A percentile compares a stretch with the other conserved stretches of the same genome.
Conservation (phyloP, 257 asterid species). For the Gentiana macrophylla region DNA sequence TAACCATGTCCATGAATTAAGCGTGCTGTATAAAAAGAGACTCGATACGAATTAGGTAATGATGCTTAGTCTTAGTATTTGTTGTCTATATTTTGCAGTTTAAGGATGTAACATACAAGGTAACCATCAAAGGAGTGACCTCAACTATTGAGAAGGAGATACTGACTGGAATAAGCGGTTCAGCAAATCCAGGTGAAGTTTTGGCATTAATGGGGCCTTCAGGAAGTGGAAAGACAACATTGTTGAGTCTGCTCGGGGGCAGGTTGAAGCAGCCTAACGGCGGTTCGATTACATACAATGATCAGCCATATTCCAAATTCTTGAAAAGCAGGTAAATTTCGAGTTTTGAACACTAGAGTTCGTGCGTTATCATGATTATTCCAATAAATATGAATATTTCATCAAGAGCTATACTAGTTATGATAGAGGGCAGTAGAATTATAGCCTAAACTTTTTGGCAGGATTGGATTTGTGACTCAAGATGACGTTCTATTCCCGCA, state of each 20-base stretch:
- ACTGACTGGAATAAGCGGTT: slow-evolving; percentile 68
- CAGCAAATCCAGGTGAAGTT: slow-evolving; percentile 87
- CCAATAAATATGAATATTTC: background rate
- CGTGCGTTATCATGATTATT: background rate
- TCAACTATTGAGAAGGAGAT: slow-evolving; percentile 68
- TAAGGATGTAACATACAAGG: slow-evolving; percentile 76
- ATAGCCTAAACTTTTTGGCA: slow-evolving; percentile 25
- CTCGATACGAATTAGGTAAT: background rate
- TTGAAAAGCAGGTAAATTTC: slow-evolving; percentile 61
- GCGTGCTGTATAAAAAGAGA: background rate
- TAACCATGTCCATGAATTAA: background rate
- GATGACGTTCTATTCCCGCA: slow-evolving; percentile 94
- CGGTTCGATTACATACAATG: slow-evolving; percentile 66
- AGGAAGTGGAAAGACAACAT: slow-evolving; percentile 91
- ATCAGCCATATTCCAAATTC: slow-evolving; percentile 67
- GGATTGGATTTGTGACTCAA: slow-evolving; percentile 98
- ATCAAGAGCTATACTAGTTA: background rate
- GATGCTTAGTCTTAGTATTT: background rate
- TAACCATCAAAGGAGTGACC: slow-evolving; percentile 53
- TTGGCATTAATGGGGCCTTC: slow-evolving; percentile 98
- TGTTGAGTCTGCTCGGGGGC: slow-evolving; percentile 82
- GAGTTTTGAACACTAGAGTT: background rate
- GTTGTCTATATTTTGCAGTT: slow-evolving; percentile 46
- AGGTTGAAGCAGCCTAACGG: slow-evolving; percentile 43
- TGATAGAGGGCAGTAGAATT: background rate